These are phyloP conservation scores for Corymbia maculata DNA, from an alignment of 345 rosid genomes.

Conservation along the genomic window DNA sequence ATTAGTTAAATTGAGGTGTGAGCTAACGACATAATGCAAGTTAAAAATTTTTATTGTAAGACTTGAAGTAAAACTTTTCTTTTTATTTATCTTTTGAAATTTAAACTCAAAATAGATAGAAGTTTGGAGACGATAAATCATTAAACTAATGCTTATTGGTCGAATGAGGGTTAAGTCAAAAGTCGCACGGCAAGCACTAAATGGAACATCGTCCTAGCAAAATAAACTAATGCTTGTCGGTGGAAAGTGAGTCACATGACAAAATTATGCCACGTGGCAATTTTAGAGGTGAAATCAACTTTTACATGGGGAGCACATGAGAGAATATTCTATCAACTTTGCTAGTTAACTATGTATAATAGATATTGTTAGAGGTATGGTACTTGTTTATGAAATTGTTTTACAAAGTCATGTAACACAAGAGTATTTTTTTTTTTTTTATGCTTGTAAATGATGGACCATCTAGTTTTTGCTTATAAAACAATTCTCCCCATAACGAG, in stretches of 20 bases:
- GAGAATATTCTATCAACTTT: background rate
- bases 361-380: background rate
- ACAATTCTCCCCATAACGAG: background rate
- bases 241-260: background rate
- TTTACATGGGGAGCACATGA: background rate
- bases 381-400: too few relatives aligned
- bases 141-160: background rate
- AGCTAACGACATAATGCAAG: too few relatives aligned
- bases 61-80: background rate
- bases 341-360: too few relatives aligned
- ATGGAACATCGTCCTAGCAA: background rate
- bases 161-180: background rate
- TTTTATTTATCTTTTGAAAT: background rate
- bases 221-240: background rate
- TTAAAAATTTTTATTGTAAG: too few relatives aligned
- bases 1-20: too few relatives aligned
- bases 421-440: too few relatives aligned
- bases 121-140: background rate
- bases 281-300: background rate
- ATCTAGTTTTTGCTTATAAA: accelerated
- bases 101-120: background rate
- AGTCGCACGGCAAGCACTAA: background rate
- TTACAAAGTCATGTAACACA: background rate
- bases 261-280: background rate
- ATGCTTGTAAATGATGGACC: background rate